These are phyloP conservation scores for Coemansia guatemalensis DNA, from an alignment of 192 early-diverging fungal species.

Conservation along the genomic window DNA sequence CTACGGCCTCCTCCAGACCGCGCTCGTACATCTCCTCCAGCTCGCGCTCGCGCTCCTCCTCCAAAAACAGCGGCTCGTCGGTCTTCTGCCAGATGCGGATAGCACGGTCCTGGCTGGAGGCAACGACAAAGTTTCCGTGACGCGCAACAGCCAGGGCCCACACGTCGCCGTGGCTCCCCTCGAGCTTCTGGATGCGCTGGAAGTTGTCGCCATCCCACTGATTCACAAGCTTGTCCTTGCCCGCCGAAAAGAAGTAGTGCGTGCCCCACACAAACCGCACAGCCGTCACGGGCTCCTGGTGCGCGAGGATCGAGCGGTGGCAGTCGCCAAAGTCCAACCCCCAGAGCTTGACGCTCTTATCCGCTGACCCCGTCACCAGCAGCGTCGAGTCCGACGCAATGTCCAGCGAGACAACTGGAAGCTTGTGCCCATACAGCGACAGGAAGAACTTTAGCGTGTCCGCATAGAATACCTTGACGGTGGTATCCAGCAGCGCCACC, in stretches of 20 bases:
- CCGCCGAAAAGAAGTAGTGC: slow-evolving; percentile 92
- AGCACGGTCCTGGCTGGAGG: slow-evolving; percentile 90
- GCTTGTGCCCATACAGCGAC: slow-evolving; percentile 96
- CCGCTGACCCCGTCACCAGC: slow-evolving; percentile 91
- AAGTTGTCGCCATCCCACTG: slow-evolving; percentile 99
- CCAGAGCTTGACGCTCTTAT: slow-evolving; percentile 99
- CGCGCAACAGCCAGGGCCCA: slow-evolving; percentile 91
- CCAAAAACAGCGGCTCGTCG: slow-evolving; percentile 91
- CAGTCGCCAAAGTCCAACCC: slow-evolving; percentile 99
- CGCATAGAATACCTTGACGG: slow-evolving; percentile 95
- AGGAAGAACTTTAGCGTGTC: slow-evolving; percentile 97
- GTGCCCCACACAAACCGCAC: slow-evolving; percentile 91
- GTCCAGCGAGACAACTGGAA: slow-evolving; percentile 98
- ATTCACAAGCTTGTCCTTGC: slow-evolving; percentile 88
- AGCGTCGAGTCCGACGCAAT: slow-evolving; percentile 93
- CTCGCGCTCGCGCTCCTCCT: slow-evolving; percentile 95
- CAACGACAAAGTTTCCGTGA: slow-evolving; percentile 84
- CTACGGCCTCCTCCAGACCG: slow-evolving; percentile 66
- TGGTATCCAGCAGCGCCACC: slow-evolving; percentile 88
- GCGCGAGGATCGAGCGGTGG: slow-evolving; percentile 89
- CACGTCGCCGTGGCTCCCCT: slow-evolving; percentile 91
- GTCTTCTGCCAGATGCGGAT: slow-evolving; percentile 96
- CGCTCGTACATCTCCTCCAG: slow-evolving; percentile 88
- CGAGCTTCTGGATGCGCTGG: slow-evolving; percentile 90
- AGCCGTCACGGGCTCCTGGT: slow-evolving; percentile 88